Base-by-base conservation (phyloP, 306 rosid genomes). In the Trichosanthes truncata region DNA sequence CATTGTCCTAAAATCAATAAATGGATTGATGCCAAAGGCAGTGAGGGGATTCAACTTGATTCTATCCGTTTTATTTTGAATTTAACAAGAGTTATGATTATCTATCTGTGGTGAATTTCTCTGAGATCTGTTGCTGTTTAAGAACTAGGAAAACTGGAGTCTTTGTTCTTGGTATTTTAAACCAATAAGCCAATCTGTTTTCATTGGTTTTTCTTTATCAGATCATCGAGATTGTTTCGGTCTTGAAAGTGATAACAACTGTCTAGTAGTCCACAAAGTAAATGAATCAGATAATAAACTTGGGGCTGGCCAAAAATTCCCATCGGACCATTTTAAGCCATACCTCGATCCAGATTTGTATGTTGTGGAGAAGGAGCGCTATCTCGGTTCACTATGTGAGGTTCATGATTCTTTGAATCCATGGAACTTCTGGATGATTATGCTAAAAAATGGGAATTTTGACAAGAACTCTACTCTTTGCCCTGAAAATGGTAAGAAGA, bases 381-480 rank as follows among this genome's bases (percentile, higher is more conserved):
- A 85, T 60, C 90, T 89, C 45, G 88, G 84, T 67, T 82, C 85
- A 45, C 36, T 81, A 6, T 89, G 92, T 11, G 81, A 87, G 83
- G 83, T 81, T 25, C 68, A 51, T 4, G 82, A 78, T 69, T 81
- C 87, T 29, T 41, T 53, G n/a, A 79, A 79, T 48, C 87, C 89
- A 1, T 89, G 93, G 93, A 79, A 82, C 4, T 89, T 89, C 81
- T 89, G 93, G 93, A 87, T 85, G 93, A 72, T 89, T 74, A 87
- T 89, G 93, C 84, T 89, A 14, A 89, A 89, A 77, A 89, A 83
- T 43, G 90, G 89, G 26, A 89, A 89, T 78, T 85, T 87, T 46
- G 93, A 89, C 84, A 84, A 81, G 83, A 85, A 80, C 35, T 68
- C 93, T 41, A 82, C 90, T 2, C 83, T 84, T 26, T 89, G 90